Percentiles rank a stretch among this genome's conserved stretches.
Evolutionary conservation across 768 basidiomycete genomes (phyloP).

Genomic region (Leccinum olivaceopallidum): DNA sequence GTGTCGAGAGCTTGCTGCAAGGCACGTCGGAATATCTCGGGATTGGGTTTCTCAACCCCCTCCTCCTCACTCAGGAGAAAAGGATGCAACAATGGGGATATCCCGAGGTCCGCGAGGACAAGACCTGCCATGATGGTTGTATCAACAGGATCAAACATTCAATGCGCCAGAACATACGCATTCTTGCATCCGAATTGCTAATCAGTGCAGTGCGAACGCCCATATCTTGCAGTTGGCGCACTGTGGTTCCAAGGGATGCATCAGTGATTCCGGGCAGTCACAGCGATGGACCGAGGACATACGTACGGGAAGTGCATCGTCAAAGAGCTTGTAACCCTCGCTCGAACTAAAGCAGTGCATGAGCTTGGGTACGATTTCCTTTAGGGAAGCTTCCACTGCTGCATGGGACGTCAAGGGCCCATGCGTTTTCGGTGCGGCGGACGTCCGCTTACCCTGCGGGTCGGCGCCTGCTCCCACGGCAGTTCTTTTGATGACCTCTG

Average conservation of each 20-base stretch:
- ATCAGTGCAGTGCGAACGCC: conserved; percentile 57
- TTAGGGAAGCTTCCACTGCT: conserved; percentile 57
- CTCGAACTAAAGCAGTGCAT: conserved; percentile 67
- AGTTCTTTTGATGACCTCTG: conserved; percentile 72
- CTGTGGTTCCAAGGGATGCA: conserved; percentile 28
- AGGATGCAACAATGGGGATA: conserved; percentile 49
- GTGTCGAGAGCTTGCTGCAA: conserved; percentile 18
- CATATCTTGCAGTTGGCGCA: conserved; percentile 45
- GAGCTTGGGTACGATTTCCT: conserved; percentile 59
- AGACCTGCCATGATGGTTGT: conserved; percentile 32
- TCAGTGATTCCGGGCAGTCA: conserved; percentile 9
- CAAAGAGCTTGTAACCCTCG: conserved; percentile 66
- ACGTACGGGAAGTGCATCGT: conserved; percentile 53
- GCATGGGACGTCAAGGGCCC: conserved; percentile 14
- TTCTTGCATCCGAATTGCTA: conserved; percentile 73
- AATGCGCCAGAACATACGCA: conserved; percentile 48
- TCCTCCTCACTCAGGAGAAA: conserved; percentile 72
- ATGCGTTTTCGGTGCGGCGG: conserved; percentile 22
- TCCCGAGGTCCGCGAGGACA: conserved; percentile 60
- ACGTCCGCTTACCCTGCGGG: conserved; percentile 42
- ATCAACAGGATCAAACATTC: conserved; percentile 4
- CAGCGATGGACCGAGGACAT: conserved; percentile 12
- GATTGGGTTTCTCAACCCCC: conserved; percentile 66
- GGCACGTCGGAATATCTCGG: conserved; percentile 55
- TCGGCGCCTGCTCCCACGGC: conserved; percentile 76